Conservation (phyloP, 2,329 filamentous ascomycete species). For the Thielaviopsis ethacetica region DNA sequence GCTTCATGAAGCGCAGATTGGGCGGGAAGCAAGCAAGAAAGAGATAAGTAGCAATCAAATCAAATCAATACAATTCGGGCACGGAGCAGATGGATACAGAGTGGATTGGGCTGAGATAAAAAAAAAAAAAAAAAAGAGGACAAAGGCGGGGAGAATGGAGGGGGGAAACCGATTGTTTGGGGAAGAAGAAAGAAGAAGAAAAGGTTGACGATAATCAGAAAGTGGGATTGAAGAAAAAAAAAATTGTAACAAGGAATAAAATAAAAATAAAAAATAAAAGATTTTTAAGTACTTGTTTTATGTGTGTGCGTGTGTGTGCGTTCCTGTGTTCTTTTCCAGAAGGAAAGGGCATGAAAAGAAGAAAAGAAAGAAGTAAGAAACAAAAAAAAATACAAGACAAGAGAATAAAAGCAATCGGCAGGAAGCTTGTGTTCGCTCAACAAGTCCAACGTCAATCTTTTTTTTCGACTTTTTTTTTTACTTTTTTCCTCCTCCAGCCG, state of each 20-base stretch:
- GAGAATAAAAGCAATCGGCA: not conserved
- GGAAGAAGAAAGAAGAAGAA: slow-evolving; percentile 12
- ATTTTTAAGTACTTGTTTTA: not conserved
- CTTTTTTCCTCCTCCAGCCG: not conserved
- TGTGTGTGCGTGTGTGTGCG: no score
- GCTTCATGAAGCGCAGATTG: slow-evolving; percentile 64
- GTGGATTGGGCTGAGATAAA: slow-evolving; percentile 7
- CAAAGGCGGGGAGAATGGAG: no score
- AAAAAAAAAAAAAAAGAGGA: not conserved
- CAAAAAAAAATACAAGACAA: slow-evolving; percentile 3
- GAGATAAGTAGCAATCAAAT: slow-evolving; percentile 13
- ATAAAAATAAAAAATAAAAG: not conserved
- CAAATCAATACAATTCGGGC: no score
- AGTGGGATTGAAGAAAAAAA: not conserved
- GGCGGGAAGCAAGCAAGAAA: slow-evolving; percentile 19
- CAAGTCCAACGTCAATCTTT: not conserved
- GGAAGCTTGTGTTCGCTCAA: not conserved
- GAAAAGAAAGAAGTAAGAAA: slow-evolving; percentile 5
- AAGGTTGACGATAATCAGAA: slow-evolving; percentile 4
- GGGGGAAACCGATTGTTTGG: not conserved
- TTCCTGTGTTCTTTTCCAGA: no score
- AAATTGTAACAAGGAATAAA: not conserved
- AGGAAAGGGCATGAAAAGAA: slow-evolving; percentile 9
- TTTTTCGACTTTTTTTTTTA: not conserved
- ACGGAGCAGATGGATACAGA: no score